Evolutionary conservation across 2,329 filamentous ascomycete genomes (phyloP).

Genomic region (Fusarium chaquense): DNA sequence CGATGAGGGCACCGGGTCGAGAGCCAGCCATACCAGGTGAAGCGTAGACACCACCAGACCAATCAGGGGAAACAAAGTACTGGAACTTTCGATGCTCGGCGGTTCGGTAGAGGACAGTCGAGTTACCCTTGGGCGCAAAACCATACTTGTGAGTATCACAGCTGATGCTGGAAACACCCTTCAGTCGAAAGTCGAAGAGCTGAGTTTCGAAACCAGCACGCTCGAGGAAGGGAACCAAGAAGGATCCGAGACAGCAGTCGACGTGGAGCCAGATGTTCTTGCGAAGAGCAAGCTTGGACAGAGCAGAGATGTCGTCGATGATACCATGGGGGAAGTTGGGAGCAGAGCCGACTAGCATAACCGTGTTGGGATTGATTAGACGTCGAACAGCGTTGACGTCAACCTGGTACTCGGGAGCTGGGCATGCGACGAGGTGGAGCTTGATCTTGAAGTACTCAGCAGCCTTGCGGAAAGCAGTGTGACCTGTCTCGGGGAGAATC

Average conservation of each 20-base stretch:
- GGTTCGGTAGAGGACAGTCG: constrained; percentile 89
- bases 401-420: constrained; percentile 86
- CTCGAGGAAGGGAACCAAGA: constrained; percentile 91
- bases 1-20: constrained; percentile 91
- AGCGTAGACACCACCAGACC: constrained; percentile 95
- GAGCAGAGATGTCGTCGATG: constrained; percentile 89
- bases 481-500: constrained; percentile 93
- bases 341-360: constrained; percentile 92
- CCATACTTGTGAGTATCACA: constrained; percentile 99
- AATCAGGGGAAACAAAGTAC: constrained; percentile 96
- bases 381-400: constrained; percentile 81
- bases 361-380: constrained; percentile 92
- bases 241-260: constrained; percentile 96
- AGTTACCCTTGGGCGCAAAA: constrained; percentile 98
- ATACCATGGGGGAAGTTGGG: constrained; percentile 99
- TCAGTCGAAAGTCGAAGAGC: constrained; percentile 92
- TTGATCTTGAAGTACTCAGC: constrained; percentile 97
- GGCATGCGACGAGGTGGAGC: constrained; percentile 87
- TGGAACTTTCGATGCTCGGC: constrained; percentile 84
- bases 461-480: constrained; percentile 97
- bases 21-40: constrained; percentile 93
- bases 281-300: constrained; percentile 84
- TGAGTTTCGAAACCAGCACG: constrained; percentile 92
- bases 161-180: constrained; percentile 93
- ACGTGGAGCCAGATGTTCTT: constrained; percentile 91